These are phyloP conservation scores for Cercospora beticola DNA, from an alignment of 2,329 filamentous ascomycete species.

Conservation along the genomic window DNA sequence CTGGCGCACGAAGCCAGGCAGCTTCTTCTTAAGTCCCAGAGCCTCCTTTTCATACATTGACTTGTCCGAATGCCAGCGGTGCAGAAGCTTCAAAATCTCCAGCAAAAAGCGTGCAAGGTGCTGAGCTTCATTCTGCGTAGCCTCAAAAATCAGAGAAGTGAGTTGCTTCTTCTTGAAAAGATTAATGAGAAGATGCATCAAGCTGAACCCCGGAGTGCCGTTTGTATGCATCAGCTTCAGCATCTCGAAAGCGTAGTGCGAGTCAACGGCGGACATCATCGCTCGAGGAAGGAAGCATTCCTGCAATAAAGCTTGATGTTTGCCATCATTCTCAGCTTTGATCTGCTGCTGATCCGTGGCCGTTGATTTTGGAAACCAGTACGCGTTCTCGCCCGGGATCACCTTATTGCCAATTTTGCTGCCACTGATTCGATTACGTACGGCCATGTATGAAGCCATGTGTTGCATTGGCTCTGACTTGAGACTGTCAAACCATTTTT, in stretches of 20 bases:
- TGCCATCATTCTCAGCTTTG: constrained; percentile 50
- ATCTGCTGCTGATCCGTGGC: constrained; percentile 15
- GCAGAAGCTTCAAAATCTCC: constrained; percentile 75
- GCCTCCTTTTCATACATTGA: constrained; percentile 78
- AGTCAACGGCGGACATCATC: constrained; percentile 79
- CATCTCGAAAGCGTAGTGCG: constrained; percentile 84
- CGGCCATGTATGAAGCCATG: constrained; percentile 65
- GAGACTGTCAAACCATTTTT: constrained; percentile 67
- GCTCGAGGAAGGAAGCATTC: constrained; percentile 89
- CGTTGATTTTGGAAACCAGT: constrained; percentile 65
- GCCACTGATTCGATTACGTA: constrained; percentile 66
- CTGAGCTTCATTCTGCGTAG: constrained; percentile 86
- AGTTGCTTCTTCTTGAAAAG: constrained; percentile 82
- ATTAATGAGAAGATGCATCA: constrained; percentile 77
- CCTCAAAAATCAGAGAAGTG: constrained; percentile 80
- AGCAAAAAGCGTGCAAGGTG: constrained; percentile 90
- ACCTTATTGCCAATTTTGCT: constrained; percentile 63
- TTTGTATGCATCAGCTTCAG: constrained; percentile 83
- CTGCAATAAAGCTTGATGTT: constrained; percentile 79
- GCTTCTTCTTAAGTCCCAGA: constrained; percentile 62
- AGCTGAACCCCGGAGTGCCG: constrained; percentile 81
- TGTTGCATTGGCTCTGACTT: constrained; percentile 72
- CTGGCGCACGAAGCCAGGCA: constrained; percentile 79
- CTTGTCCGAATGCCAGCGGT: constrained; percentile 79
- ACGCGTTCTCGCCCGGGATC: constrained; percentile 20